Percentiles rank a stretch among this genome's conserved stretches.
These are phyloP conservation scores for Calocybe cyanea DNA, from an alignment of 768 basidiomycete species.

Conservation along the genomic window DNA sequence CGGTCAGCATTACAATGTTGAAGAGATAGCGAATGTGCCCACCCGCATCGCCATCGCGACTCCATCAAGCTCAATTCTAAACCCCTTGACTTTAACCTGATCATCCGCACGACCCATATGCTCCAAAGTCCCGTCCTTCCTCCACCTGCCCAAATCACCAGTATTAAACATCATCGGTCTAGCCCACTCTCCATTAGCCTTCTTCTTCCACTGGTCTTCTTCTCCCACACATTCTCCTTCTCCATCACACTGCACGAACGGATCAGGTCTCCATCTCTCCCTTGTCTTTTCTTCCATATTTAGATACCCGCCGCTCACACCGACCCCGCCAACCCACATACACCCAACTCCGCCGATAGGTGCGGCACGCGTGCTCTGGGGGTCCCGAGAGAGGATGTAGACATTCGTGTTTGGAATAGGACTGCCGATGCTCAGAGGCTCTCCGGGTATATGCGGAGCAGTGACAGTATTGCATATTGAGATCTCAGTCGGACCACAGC, in stretches of 20 bases:
- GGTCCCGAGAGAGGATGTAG: conserved; percentile 32
- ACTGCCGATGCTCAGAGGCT: conserved; percentile 40
- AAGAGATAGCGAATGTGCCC: not conserved
- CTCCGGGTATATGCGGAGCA: conserved; percentile 36
- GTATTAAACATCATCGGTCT: conserved; percentile 58
- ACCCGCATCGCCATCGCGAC: conserved; percentile 60
- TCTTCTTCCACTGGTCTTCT: conserved; percentile 4
- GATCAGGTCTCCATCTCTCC: conserved; percentile 48
- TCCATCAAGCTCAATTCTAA: conserved; percentile 62
- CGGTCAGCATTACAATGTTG: too few species aligned
- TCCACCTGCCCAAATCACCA: conserved; percentile 57
- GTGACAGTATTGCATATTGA: conserved; percentile 49
- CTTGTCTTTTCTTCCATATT: conserved; percentile 51
- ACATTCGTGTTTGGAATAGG: conserved; percentile 51
- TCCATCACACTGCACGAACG: conserved; percentile 30
- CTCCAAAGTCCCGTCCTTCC: conserved; percentile 48
- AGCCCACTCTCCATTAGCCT: conserved; percentile 16
- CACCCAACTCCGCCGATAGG: conserved; percentile 35
- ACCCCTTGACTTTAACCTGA: conserved; percentile 65
- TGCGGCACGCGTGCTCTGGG: conserved; percentile 24
- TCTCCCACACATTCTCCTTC: conserved; percentile 34
- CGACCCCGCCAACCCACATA: conserved; percentile 66
- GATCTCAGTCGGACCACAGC: conserved; percentile 55
- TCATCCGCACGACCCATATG: conserved; percentile 60
- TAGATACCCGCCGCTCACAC: conserved; percentile 52